These are phyloP conservation scores for Fraxinus platypoda DNA, from an alignment of 305 asterid species.

Conservation along the genomic window DNA sequence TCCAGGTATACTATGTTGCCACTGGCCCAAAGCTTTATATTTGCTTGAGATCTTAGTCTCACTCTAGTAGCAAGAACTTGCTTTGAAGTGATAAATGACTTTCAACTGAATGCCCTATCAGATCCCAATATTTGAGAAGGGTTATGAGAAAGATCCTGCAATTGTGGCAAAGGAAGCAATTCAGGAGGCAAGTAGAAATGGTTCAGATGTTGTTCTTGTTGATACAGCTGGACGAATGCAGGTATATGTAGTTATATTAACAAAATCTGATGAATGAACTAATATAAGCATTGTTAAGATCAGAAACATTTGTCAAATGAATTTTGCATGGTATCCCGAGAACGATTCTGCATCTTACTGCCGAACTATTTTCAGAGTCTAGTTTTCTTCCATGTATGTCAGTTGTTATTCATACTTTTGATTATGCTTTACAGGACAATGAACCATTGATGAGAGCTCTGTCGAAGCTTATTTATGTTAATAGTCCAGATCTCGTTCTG, in stretches of 20 bases:
- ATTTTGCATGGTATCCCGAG: background rate
- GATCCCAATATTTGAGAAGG: slow-evolving; percentile 97
- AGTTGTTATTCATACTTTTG: background rate
- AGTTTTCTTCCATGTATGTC: background rate
- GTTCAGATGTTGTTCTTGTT: slow-evolving; percentile 92
- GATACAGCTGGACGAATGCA: slow-evolving; percentile 99
- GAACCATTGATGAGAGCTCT: slow-evolving; percentile 98
- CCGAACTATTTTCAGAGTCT: background rate
- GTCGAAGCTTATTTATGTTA: slow-evolving; percentile 80
- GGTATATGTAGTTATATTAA: slow-evolving; percentile 38
- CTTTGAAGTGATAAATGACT: background rate
- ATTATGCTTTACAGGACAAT: slow-evolving; percentile 61
- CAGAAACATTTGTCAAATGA: background rate
- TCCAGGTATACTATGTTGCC: slow-evolving; percentile 50
- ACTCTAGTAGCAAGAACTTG: slow-evolving; percentile 12
- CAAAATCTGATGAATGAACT: background rate
- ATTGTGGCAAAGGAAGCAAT: slow-evolving; percentile 96
- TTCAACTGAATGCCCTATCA: slow-evolving; percentile 27
- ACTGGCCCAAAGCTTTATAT: background rate
- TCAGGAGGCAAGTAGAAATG: slow-evolving; percentile 82
- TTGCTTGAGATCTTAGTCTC: background rate
- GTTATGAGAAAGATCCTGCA: slow-evolving; percentile 97
- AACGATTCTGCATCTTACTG: background rate
- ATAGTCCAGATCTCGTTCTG: slow-evolving; percentile 80
- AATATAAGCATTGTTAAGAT: background rate